phyloP scores from a whole-genome alignment of 1,139 yeast genomes.

The Blastobotrys petasosporus region DNA sequence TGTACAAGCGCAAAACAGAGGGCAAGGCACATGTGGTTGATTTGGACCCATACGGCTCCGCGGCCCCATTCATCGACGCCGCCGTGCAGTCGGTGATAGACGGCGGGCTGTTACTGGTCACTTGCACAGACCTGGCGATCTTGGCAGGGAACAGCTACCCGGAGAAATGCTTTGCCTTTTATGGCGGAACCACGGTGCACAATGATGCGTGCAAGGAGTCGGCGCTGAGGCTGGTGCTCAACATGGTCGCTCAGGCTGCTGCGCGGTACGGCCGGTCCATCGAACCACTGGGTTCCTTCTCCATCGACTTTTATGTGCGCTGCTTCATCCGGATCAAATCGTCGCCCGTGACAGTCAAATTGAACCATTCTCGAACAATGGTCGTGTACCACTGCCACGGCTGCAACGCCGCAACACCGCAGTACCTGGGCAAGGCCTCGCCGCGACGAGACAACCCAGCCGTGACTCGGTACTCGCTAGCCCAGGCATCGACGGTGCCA shows the following conservation, averaged over 20 bases:
- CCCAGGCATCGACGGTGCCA: slow-evolving; percentile 53
- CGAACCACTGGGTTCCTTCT: slow-evolving; percentile 77
- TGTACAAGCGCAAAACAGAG: slow-evolving; percentile 50
- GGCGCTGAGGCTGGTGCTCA: slow-evolving; percentile 77
- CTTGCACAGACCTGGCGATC: slow-evolving; percentile 95
- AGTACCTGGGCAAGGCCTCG: slow-evolving; percentile 53
- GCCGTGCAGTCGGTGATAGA: slow-evolving; percentile 78
- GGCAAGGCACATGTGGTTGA: slow-evolving; percentile 66
- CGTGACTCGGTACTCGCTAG: slow-evolving; percentile 44
- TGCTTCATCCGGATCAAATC: slow-evolving; percentile 70
- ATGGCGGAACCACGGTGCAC: slow-evolving; percentile 86
- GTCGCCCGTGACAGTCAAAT: slow-evolving; percentile 76
- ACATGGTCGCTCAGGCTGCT: slow-evolving; percentile 72
- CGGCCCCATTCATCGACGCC: slow-evolving; percentile 87
- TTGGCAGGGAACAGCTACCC: slow-evolving; percentile 95
- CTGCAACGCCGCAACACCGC: slow-evolving; percentile 67
- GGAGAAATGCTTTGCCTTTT: slow-evolving; percentile 88
- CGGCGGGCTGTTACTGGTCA: slow-evolving; percentile 78
- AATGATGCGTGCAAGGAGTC: slow-evolving; percentile 88
- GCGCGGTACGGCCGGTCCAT: slow-evolving; percentile 83
- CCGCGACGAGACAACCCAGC: slow-evolving; percentile 22
- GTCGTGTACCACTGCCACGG: slow-evolving; percentile 80
- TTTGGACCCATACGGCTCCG: slow-evolving; percentile 96
- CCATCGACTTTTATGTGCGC: slow-evolving; percentile 90
- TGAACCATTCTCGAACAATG: slow-evolving; percentile 62